phyloP scores from a whole-genome alignment of 345 rosid species.

The Euphorbia pulcherrima region DNA sequence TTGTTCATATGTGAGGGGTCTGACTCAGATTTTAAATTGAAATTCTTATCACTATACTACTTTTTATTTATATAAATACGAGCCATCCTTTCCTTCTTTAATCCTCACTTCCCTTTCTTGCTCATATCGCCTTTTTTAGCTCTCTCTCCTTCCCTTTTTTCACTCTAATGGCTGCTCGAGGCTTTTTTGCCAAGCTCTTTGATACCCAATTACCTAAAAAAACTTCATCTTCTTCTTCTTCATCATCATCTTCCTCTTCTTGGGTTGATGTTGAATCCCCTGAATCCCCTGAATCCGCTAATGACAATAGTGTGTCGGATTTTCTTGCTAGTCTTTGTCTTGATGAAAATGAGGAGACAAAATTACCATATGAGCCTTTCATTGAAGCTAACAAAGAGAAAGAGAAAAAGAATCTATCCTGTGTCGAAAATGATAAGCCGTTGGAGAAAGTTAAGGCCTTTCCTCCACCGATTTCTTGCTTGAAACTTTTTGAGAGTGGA shows the following conservation, averaged over 20 bases:
- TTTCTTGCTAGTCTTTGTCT: not conserved
- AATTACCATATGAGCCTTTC: too few species aligned
- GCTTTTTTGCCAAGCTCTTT: not conserved
- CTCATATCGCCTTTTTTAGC: not conserved
- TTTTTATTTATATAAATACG: not conserved
- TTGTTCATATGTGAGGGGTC: too few species aligned
- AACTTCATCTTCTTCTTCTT: not conserved
- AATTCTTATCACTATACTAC: too few species aligned
- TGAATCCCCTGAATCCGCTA: not conserved
- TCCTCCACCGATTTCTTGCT: constrained; percentile 19
- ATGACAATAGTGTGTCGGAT: too few species aligned
- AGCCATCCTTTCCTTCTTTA: not conserved
- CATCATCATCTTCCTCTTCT: not conserved
- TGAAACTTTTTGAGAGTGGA: not conserved
- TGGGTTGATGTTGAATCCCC: not conserved
- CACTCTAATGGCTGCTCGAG: not conserved
- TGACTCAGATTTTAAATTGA: too few species aligned
- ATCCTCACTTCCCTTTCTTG: not conserved
- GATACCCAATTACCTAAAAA: not conserved
- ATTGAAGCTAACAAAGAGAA: not conserved
- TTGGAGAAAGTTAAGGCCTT: not conserved
- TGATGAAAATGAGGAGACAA: not conserved
- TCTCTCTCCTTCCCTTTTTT: too few species aligned
- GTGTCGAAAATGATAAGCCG: not conserved
- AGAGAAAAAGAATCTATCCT: not conserved